Conservation (phyloP, 345 rosid genomes). For the Sonneratia alba region DNA sequence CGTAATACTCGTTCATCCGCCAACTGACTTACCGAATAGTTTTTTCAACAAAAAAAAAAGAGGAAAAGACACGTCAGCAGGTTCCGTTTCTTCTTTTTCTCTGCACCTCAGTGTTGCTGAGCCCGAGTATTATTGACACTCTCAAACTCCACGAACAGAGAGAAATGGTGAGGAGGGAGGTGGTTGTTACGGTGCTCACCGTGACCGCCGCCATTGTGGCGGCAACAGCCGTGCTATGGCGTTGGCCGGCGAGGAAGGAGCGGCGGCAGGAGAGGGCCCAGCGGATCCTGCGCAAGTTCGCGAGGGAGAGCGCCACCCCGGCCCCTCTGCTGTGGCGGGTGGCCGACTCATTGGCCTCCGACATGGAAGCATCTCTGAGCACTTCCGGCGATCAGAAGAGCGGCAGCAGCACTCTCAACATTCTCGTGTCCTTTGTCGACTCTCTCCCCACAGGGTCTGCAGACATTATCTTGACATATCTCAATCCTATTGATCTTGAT, state of each 20-base stretch:
- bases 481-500: no score
- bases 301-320: conserved; percentile 57
- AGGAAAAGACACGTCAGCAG: background rate
- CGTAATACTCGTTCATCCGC: conserved; percentile 2
- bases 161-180: conserved; percentile 20
- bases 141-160: background rate
- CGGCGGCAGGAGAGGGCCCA: conserved; percentile 28
- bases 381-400: conserved; percentile 3
- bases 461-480: background rate
- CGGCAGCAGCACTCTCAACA: conserved; percentile 17
- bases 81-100: background rate
- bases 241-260: conserved; percentile 27
- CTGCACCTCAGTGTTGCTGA: background rate
- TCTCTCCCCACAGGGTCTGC: conserved; percentile 46
- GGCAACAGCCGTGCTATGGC: conserved; percentile 16
- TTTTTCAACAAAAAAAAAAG: background rate
- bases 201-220: conserved; percentile 18
- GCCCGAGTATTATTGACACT: background rate
- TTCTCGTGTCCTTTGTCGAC: conserved; percentile 36
- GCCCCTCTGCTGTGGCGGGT: conserved; percentile 39
- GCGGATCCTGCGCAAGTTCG: conserved; percentile 34
- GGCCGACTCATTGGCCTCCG: conserved; percentile 30
- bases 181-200: conserved; percentile 16
- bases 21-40: background rate
- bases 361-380: conserved; percentile 32